Evolutionary conservation across 2,329 filamentous ascomycete species (phyloP).

Genomic region (Exophiala alcalophila): DNA sequence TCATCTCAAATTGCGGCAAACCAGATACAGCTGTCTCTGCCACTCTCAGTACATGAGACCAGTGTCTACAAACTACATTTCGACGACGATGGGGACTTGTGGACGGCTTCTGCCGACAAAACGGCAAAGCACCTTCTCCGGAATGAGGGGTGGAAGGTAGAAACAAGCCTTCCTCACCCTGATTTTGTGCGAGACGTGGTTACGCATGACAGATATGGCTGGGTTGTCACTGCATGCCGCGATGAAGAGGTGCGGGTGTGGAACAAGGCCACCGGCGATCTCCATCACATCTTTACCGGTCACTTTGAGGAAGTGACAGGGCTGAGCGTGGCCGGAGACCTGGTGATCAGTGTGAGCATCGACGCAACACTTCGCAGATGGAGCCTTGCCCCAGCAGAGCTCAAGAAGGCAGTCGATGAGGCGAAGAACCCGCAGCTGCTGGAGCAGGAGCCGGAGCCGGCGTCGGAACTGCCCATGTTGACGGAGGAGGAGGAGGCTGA

Average conservation of each 20-base stretch:
- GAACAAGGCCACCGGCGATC: conserved; percentile 68
- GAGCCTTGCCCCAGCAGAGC: conserved; percentile 63
- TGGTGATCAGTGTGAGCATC: conserved; percentile 77
- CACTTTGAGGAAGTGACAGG: conserved; percentile 94
- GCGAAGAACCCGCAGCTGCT: conserved; percentile 43
- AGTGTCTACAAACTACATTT: conserved; percentile 81
- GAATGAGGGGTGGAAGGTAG: conserved; percentile 63
- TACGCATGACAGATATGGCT: conserved; percentile 65
- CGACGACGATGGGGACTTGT: conserved; percentile 70
- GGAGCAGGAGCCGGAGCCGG: conserved; percentile 46
- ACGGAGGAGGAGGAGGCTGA: conserved; percentile 92
- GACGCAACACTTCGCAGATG: conserved; percentile 85
- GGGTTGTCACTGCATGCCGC: conserved; percentile 82
- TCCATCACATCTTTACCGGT: conserved; percentile 71
- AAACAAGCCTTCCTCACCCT: conserved; percentile 73
- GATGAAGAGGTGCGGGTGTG: conserved; percentile 91
- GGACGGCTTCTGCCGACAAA: conserved; percentile 91
- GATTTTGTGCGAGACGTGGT: conserved; percentile 86
- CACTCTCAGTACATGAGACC: conserved; percentile 80
- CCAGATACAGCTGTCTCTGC: conserved; percentile 52
- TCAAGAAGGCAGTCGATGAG: conserved; percentile 57
- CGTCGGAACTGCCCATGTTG: conserved; percentile 51
- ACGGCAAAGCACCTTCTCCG: conserved; percentile 76
- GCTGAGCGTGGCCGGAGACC: conserved; percentile 57
- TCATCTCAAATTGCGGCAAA: conserved; percentile 37